A percentile compares a stretch with the other conserved stretches of the same genome.
These are phyloP conservation scores for Phalaenopsis equestris DNA, from an alignment of 106 monocot species.

Conservation along the genomic window DNA sequence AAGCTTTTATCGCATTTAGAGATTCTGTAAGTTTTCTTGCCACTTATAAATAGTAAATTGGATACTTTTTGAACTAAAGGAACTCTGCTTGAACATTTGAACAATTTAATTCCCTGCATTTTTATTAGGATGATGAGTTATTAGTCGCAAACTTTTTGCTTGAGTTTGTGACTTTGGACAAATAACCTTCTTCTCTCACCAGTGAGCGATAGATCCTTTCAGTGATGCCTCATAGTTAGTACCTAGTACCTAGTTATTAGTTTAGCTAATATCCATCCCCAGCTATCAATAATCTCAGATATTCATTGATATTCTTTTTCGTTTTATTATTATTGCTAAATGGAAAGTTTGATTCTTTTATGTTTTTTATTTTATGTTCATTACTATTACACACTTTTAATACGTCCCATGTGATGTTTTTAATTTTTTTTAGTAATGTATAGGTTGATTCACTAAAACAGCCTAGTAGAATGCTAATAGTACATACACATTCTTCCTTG, in stretches of 20 bases:
- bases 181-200: no score
- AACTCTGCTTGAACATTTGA: not conserved
- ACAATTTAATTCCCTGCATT: no score
- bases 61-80: not conserved
- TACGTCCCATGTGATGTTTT: not conserved
- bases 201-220: no score
- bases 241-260: not conserved
- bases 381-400: not conserved
- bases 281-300: not conserved
- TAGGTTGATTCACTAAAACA: not conserved
- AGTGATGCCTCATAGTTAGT: not conserved
- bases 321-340: not conserved
- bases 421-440: no score
- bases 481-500: no score
- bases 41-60: not conserved
- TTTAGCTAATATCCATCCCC: not conserved
- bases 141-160: no score
- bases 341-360: not conserved
- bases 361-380: not conserved
- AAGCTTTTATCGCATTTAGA: conserved; percentile 67
- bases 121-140: no score
- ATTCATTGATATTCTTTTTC: no score
- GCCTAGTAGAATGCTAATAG: no score
- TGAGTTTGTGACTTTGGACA: no score
- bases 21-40: conserved; percentile 66